These are phyloP conservation scores for Panicum virgatum DNA, from an alignment of 202 grass and related monocot species.

Conservation along the genomic window DNA sequence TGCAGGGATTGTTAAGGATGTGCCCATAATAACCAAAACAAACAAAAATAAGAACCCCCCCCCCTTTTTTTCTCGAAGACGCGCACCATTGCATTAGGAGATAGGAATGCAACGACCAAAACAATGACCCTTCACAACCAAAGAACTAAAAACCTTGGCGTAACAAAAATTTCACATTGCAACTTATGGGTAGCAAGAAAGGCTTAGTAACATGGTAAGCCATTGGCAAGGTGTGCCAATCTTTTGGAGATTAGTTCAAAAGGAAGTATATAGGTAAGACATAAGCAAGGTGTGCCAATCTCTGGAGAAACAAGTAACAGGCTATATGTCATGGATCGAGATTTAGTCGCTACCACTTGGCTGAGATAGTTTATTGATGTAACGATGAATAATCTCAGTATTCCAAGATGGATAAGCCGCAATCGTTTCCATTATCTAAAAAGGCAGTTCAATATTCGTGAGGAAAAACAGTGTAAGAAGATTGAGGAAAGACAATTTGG, in stretches of 20 bases:
- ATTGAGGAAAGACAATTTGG: background rate
- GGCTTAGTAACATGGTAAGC: too few relatives aligned
- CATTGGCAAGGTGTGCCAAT: too few relatives aligned
- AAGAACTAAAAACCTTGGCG: too few relatives aligned
- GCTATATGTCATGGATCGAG: background rate
- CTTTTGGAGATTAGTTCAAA: too few relatives aligned
- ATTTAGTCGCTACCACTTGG: background rate
- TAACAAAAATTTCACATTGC: too few relatives aligned
- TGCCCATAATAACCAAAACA: background rate
- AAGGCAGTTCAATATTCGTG: background rate
- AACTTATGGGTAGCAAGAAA: too few relatives aligned
- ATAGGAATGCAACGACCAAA: background rate
- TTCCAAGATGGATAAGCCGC: background rate
- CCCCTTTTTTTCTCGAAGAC: too few relatives aligned
- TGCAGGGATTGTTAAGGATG: background rate
- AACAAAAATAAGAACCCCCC: slow-evolving; percentile 8
- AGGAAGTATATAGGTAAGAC: background rate
- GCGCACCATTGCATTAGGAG: too few relatives aligned
- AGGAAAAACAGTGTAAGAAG: background rate
- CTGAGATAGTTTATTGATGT: background rate
- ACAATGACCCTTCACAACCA: too few relatives aligned
- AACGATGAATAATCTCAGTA: background rate
- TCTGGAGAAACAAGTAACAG: background rate
- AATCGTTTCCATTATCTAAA: background rate
- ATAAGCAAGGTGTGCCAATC: background rate